These are phyloP conservation scores for Paramicrosporidium saccamoebae DNA, from an alignment of 371 early-diverging fungal species.

Conservation along the genomic window DNA sequence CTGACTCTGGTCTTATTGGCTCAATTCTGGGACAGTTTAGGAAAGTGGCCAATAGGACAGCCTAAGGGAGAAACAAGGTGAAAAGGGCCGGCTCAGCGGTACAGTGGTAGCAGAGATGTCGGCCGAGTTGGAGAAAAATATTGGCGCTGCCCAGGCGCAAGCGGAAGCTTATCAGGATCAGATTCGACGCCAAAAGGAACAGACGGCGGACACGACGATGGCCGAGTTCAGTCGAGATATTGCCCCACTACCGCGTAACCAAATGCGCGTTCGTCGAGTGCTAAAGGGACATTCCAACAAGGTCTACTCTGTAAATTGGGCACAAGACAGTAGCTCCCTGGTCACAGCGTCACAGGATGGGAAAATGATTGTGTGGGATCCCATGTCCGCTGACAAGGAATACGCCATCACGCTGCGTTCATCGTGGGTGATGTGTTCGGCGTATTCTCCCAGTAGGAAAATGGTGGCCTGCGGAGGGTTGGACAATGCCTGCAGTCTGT, in stretches of 20 bases:
- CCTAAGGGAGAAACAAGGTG: too few species aligned
- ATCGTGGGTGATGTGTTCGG: conserved; percentile 97
- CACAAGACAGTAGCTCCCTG: conserved; percentile 59
- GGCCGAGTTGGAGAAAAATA: conserved; percentile 11
- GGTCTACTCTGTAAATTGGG: conserved; percentile 97
- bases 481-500: conserved; percentile 88
- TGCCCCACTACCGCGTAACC: conserved; percentile 50
- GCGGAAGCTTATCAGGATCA: conserved; percentile 17
- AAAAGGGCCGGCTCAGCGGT: too few species aligned
- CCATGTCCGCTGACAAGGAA: conserved; percentile 83
- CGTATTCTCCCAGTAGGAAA: conserved; percentile 84
- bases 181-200: too few species aligned
- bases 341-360: conserved; percentile 95
- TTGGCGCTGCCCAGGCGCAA: conserved; percentile 15
- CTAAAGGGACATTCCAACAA: conserved; percentile 92
- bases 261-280: conserved; percentile 74
- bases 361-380: conserved; percentile 93
- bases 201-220: too few species aligned
- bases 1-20: too few species aligned
- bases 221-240: too few species aligned
- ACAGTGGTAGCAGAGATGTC: too few species aligned
- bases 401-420: conserved; percentile 86
- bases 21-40: too few species aligned
- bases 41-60: too few species aligned
- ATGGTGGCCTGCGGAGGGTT: conserved; percentile 96